Evolutionary conservation across 805 yeast species (phyloP), one percentile per base, ranked within the genome.

Genomic region (Grigorovia transvaalensis): DNA sequence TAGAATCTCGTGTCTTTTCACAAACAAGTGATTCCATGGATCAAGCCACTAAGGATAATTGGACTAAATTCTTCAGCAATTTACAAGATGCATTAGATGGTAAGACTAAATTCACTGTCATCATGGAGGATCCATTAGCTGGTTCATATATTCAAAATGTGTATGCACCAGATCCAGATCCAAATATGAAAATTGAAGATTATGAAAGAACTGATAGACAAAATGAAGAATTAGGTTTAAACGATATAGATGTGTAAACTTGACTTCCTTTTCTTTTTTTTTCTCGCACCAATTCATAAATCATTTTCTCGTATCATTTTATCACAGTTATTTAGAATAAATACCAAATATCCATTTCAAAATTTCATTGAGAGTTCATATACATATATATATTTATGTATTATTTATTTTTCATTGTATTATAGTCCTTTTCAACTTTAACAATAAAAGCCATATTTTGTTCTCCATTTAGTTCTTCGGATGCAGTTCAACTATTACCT

Each of bases 131-230:
- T 70, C 99, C 99, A 7, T 72, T 93, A 61, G 96, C 97, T 18
- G 84, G 95, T 4, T 88, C 96, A 0, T 93, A 93, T 64, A 85
- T 93, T 56, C 99, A 93, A 71, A 93, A 93, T 65, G 93, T 91
- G n/a, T 93, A 90, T 65, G 99, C 99, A 40, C 99, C 99, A 29
- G 99, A 93, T 71, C 79, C 80, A 44, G 99, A 93, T 71, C 99
- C 99, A 57, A 88, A 91, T 66, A 93, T 93, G 98, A 75, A 68
- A 44, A 79, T 86, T 54, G 96, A 85, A 70, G 96, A 93, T 53
- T 88, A 80, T 59, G 96, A 88, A 59, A 85, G 99, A 74, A 83
- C 96, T 2, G 73, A 75, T 44, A 85, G 88, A 62, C 95, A 90
- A 69, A 89, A 93, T 66, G 99, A 93, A 64, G 91, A 85, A 45